Evolutionary conservation across 2,329 filamentous ascomycete species (phyloP), one percentile per base, ranked within the genome.

Genomic region (Dactylellina drechsleri): DNA sequence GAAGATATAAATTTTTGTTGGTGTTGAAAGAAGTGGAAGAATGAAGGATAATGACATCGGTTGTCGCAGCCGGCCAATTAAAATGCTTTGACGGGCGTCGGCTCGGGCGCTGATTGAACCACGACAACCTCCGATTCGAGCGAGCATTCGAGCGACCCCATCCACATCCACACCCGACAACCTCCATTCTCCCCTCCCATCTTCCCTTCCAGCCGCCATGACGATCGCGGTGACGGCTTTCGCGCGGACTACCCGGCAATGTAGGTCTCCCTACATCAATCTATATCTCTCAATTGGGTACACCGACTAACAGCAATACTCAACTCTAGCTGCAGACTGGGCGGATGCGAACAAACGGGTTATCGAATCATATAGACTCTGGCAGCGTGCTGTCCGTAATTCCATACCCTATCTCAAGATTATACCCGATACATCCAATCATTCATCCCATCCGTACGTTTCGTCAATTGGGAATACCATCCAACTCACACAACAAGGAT

Each of bases 161-260:
- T 16, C 36, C 18, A 18, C 50, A n/a, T 18, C 26, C 20, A 26
- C 23, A 50, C 36, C 50, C 41, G 15, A n/a, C 43, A 18, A 31
- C 52, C 47, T 47, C 50, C 43, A 54, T 15, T 4, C 26, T 20
- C 26, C 5, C 16, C 45, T 16, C n/a, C n/a, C 52, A 18, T 31
- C 2, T 40, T 5, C 36, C 40, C 28, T 49, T 40, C 16, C 13
- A 61, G 12, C 61, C 60, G 57, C 81, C 80, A 93, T 93, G 91
- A 89, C 92, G 83, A 93, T 97, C 84, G 91, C 93, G 84, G 92
- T 94, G 79, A 97, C 94, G 77, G 93, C 93, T 84, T 92, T 97
- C 82, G 94, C 91, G 81, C 88, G 91, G 83, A 87, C 87, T 83
- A 91, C 91, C 83, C 88, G 89, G 83, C 88, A 91, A 82, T 93